Conservation (phyloP, 371 early-diverging fungal genomes). For the Parasitella parasitica region DNA sequence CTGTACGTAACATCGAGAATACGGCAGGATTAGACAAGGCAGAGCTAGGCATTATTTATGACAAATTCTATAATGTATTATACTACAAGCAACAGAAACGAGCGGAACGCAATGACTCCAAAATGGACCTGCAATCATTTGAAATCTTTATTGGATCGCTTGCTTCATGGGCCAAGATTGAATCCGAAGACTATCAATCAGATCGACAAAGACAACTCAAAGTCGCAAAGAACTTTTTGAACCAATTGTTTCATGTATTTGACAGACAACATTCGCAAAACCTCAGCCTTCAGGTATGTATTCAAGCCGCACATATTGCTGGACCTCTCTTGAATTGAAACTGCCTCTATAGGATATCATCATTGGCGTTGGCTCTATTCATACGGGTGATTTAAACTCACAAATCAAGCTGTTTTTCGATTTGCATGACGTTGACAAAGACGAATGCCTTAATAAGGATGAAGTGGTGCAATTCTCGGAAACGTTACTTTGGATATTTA, state of each 20-base stretch:
- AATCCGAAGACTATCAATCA: constrained; percentile 22
- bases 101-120: constrained; percentile 40
- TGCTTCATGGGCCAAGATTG: constrained; percentile 56
- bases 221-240: constrained; percentile 50
- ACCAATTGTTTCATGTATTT: constrained; percentile 56
- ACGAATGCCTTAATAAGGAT: constrained; percentile 73
- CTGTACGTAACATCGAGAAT: constrained; percentile 78
- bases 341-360: constrained; percentile 68
- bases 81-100: constrained; percentile 63
- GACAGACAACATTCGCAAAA: constrained; percentile 57
- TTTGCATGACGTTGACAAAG: constrained; percentile 77
- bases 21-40: constrained; percentile 80
- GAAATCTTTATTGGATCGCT: constrained; percentile 57
- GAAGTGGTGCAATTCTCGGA: constrained; percentile 91
- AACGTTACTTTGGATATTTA: constrained; percentile 78
- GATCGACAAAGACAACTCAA: constrained; percentile 35
- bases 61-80: constrained; percentile 82
- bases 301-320: background rate
- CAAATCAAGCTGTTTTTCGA: constrained; percentile 84
- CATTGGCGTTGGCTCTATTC: constrained; percentile 72
- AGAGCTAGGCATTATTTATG: constrained; percentile 84
- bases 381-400: constrained; percentile 77
- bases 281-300: constrained; percentile 58
- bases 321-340: background rate
- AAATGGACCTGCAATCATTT: constrained; percentile 69